Conservation (phyloP, 352 stramenopile species). For the Globisporangium paddicum region DNA sequence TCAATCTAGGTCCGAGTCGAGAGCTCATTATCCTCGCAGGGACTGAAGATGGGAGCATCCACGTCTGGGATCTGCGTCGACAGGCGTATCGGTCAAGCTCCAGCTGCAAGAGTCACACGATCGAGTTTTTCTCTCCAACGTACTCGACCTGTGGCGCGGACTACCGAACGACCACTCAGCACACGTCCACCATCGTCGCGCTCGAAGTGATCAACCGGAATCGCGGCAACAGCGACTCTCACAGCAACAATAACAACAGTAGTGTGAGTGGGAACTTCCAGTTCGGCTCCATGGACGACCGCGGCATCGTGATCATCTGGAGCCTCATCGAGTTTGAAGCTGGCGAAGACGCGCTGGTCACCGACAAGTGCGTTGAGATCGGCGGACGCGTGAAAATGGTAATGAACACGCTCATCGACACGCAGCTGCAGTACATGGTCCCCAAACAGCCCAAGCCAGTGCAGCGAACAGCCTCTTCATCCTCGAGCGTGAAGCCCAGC, state of each 20-base stretch:
- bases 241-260: slow-evolving; percentile 3
- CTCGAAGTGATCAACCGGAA: slow-evolving; percentile 31
- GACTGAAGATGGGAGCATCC: slow-evolving; percentile 57
- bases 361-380: slow-evolving; percentile 63
- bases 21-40: slow-evolving; percentile 53
- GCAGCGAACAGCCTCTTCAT: background rate
- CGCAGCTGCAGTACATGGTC: slow-evolving; percentile 39
- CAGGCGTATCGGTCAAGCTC: slow-evolving; percentile 5
- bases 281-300: slow-evolving; percentile 69
- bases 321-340: slow-evolving; percentile 56
- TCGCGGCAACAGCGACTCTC: background rate
- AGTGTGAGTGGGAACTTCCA: slow-evolving; percentile 42
- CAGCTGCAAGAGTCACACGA: background rate
- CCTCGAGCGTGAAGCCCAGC: background rate
- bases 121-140: slow-evolving; percentile 33
- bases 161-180: slow-evolving; percentile 29
- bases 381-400: slow-evolving; percentile 59
- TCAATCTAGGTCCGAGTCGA: slow-evolving; percentile 37
- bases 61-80: slow-evolving; percentile 60
- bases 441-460: slow-evolving; percentile 4
- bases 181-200: slow-evolving; percentile 40
- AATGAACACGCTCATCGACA: slow-evolving; percentile 59
- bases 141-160: slow-evolving; percentile 59
- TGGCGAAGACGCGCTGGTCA: slow-evolving; percentile 34
- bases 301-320: slow-evolving; percentile 63